phyloP scores from a whole-genome alignment of 2,329 filamentous ascomycete genomes.

The Septoria petroselini region DNA sequence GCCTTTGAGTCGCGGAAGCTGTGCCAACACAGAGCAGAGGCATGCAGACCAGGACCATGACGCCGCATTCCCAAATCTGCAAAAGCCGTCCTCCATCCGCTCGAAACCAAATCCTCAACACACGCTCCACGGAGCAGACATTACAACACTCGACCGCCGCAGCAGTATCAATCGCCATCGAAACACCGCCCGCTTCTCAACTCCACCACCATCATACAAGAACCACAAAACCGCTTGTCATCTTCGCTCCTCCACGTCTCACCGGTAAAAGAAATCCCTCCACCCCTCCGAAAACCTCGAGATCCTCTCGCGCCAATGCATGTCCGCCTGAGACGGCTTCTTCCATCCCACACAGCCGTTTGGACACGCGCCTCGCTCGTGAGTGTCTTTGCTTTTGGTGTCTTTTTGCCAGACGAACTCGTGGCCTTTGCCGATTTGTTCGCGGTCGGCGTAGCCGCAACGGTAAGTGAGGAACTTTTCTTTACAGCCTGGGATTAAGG shows the following conservation, averaged over 20 bases:
- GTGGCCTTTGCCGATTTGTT: conserved; percentile 4
- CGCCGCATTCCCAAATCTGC: too few species aligned
- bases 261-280: conserved; percentile 10
- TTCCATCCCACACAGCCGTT: conserved; percentile 1
- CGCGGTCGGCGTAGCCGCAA: conserved; percentile 8
- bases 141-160: too few species aligned
- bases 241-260: too few species aligned
- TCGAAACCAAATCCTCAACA: too few species aligned
- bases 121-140: too few species aligned
- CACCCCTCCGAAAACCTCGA: conserved; percentile 1
- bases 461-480: conserved; percentile 10
- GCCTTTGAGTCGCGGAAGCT: too few species aligned
- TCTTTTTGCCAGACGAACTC: conserved; percentile 9
- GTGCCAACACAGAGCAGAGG: too few species aligned
- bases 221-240: not conserved
- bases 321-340: not conserved
- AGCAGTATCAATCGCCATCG: too few species aligned
- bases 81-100: too few species aligned
- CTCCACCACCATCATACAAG: too few species aligned
- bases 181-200: too few species aligned
- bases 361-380: not conserved
- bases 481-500: conserved; percentile 7
- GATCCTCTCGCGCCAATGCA: conserved; percentile 7
- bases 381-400: conserved; percentile 5
- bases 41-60: too few species aligned